Conservation (phyloP, 768 basidiomycete genomes). For the Boletus bicolor region DNA sequence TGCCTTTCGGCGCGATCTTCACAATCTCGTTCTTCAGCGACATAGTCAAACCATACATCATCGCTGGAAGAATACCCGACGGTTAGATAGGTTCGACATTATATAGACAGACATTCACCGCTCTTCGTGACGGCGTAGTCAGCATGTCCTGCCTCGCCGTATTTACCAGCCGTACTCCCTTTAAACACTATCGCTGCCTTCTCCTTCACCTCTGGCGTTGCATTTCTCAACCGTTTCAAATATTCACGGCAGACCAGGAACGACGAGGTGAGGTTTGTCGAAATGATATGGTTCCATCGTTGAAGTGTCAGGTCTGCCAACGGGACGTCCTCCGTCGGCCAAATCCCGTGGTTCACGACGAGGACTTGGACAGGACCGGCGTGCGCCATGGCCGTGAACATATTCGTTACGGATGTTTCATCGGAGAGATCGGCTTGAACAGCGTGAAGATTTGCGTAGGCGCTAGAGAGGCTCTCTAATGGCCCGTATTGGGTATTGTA, state of each 20-base stretch:
- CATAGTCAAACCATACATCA: conserved; percentile 71
- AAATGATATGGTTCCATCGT: conserved; percentile 61
- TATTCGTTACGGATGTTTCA: conserved; percentile 48
- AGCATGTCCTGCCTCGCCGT: conserved; percentile 63
- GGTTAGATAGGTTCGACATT: neutral
- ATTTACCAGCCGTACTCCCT: conserved; percentile 71
- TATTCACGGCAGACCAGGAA: conserved; percentile 69
- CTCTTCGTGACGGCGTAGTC: conserved; percentile 71
- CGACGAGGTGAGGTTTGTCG: conserved; percentile 61
- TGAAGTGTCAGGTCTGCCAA: conserved; percentile 56
- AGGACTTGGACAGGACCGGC: conserved; percentile 53
- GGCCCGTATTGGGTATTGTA: conserved; percentile 53
- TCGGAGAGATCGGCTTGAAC: conserved; percentile 58
- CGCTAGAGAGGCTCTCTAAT: conserved; percentile 39
- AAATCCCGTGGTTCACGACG: conserved; percentile 62
- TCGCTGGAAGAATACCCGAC: conserved; percentile 35
- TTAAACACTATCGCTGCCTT: conserved; percentile 62
- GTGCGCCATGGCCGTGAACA: conserved; percentile 44
- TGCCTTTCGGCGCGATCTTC: conserved; percentile 62
- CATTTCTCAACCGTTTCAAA: conserved; percentile 42
- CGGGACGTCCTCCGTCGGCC: conserved; percentile 42
- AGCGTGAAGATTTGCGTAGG: conserved; percentile 34
- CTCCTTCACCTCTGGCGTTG: conserved; percentile 41
- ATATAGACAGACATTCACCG: conserved; percentile 35
- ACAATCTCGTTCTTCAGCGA: conserved; percentile 81